Percentiles rank a stretch among this genome's conserved stretches.
phyloP scores from a whole-genome alignment of 106 monocot genomes.

The Dendrobium nobile region DNA sequence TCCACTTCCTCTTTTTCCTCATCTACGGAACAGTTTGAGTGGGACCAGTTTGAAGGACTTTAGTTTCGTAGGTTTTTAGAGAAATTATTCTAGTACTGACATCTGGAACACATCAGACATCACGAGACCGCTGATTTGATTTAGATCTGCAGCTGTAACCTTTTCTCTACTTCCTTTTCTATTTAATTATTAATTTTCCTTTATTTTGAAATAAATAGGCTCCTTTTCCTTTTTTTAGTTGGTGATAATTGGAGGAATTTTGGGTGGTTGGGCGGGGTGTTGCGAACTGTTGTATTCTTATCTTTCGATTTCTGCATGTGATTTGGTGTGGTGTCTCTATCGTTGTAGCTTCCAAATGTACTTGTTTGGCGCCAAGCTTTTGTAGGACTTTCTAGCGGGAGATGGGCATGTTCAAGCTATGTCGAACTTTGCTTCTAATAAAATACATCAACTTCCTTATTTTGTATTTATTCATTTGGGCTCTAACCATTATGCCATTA shows the following conservation, averaged over 20 bases:
- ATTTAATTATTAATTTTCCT: neutral
- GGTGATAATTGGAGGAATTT: neutral
- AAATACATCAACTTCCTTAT: neutral
- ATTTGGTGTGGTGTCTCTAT: neutral
- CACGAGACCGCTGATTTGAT: neutral
- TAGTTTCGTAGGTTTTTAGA: neutral
- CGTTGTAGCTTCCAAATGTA: neutral
- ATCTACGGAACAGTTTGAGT: neutral
- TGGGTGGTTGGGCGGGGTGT: neutral
- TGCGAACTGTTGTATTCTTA: neutral
- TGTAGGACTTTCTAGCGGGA: neutral
- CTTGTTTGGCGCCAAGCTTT: neutral
- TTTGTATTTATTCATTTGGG: too few species aligned
- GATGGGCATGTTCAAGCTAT: neutral
- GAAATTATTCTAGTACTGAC: too few species aligned
- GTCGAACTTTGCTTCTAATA: neutral
- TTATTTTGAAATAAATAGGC: neutral
- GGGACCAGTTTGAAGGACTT: neutral
- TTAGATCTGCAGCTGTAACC: neutral
- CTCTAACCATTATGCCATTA: too few species aligned
- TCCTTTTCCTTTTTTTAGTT: neutral
- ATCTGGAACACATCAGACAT: neutral
- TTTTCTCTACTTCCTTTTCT: neutral
- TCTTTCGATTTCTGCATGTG: conserved; percentile 2
- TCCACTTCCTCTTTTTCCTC: neutral